phyloP scores from a whole-genome alignment of 2,329 filamentous ascomycete genomes.

The Rhytidhysteron rufulum region DNA sequence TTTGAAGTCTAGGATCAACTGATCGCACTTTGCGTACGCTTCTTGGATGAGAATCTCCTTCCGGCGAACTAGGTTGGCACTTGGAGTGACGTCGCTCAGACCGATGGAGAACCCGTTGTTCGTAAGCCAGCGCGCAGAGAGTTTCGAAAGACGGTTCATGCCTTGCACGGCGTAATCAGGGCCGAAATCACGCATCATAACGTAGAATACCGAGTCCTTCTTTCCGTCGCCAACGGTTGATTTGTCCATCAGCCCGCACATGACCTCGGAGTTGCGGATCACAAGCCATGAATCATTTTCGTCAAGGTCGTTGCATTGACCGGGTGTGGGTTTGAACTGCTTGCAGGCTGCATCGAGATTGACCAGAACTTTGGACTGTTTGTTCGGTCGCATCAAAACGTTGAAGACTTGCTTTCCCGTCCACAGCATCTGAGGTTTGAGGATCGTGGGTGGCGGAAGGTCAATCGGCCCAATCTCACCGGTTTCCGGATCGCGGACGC shows the following conservation, averaged over 20 bases:
- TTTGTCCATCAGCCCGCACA: constrained; percentile 98
- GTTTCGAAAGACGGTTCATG: constrained; percentile 90
- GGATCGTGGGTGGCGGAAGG: constrained; percentile 77
- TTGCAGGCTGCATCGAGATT: constrained; percentile 93
- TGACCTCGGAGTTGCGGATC: constrained; percentile 92
- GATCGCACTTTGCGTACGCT: constrained; percentile 77
- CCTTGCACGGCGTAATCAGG: constrained; percentile 81
- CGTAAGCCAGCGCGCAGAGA: constrained; percentile 83
- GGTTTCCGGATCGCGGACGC: constrained; percentile 44
- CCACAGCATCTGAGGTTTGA: constrained; percentile 86
- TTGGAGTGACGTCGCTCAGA: constrained; percentile 89
- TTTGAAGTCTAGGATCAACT: constrained; percentile 78
- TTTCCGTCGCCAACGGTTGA: constrained; percentile 95
- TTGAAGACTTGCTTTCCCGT: constrained; percentile 97
- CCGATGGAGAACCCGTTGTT: constrained; percentile 96
- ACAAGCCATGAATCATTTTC: constrained; percentile 77
- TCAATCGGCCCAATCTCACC: constrained; percentile 63
- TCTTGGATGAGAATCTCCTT: constrained; percentile 73
- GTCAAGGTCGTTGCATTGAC: constrained; percentile 73
- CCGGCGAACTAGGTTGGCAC: constrained; percentile 62
- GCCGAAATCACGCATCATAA: constrained; percentile 92
- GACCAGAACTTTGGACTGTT: constrained; percentile 73
- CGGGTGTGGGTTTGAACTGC: constrained; percentile 64
- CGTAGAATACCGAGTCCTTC: constrained; percentile 96
- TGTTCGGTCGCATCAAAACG: constrained; percentile 85